Base-by-base conservation (phyloP, 83 land plant genomes). In the Picea engelmannii region DNA sequence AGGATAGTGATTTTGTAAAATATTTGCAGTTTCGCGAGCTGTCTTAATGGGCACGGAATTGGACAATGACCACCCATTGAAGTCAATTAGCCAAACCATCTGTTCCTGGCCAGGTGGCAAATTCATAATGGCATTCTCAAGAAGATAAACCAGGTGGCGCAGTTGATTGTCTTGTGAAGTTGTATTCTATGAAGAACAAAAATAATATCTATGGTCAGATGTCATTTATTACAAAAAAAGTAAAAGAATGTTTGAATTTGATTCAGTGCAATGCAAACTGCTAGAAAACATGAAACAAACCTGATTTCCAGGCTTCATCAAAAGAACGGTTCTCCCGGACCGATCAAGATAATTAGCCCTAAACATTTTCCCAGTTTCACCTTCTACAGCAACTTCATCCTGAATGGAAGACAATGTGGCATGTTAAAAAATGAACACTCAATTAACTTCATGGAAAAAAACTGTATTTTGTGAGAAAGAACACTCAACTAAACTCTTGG, bases 41-140 rank as follows among this genome's bases (percentile, higher is more conserved):
- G 93, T 86, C 67, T 87, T 95, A 66, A 95, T 81, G 11, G 98
- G 90, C 6, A 88, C 89, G 5, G 85, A 81, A 66, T 83, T 93
- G 68, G 78, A 80, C 38, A 95, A 62, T 20, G 96, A 85, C 98
- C 93, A 92, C 13, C 93, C 98, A 62, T 83, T 88, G 79, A 92
- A 95, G 83, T 95, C 96, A 52, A 95, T 95, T 76, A 95, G 25
- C 98, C 98, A 95, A 9, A 91, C 86, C 96, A 93, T 93, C 73
- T 95, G 98, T 64, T 95, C 98, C 81, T 95, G 98, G 25, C 84
- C 92, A 49, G 93, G 87, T 44, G 95, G 95, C 38, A 93, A 86
- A 79, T 93, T 95, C 5, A 93, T 77, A 21, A 93, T 78, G 11
- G 94, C 96, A 85, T 95, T 95, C 84, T 95, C 98, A 71, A 95